Conservation (phyloP, 371 early-diverging fungal species). For the Lichtheimia hyalospora region DNA sequence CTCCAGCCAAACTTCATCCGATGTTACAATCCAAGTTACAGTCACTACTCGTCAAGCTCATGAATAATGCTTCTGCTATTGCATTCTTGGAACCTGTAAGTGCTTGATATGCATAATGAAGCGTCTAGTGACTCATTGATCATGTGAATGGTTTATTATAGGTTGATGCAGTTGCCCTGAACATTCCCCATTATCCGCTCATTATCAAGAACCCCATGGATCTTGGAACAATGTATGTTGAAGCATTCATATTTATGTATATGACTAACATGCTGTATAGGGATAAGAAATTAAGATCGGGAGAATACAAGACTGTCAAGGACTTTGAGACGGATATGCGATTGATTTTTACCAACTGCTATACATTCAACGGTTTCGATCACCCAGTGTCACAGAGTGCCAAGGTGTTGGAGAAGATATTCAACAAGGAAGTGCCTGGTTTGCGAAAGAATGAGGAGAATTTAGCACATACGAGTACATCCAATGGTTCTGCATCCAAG, state of each 20-base stretch:
- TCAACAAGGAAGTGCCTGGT: slow-evolving; percentile 48
- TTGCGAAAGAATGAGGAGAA: slow-evolving; percentile 30
- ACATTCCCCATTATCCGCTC: slow-evolving; percentile 80
- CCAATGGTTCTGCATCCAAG: slow-evolving; percentile 3
- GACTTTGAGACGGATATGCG: slow-evolving; percentile 75
- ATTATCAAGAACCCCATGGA: slow-evolving; percentile 94
- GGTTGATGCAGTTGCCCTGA: slow-evolving; percentile 76
- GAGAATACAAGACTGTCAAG: slow-evolving; percentile 53
- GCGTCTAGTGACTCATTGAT: neutral
- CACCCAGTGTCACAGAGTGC: slow-evolving; percentile 70
- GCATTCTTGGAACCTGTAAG: slow-evolving; percentile 76
- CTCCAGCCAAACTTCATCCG: slow-evolving; percentile 21
- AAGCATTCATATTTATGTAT: neutral
- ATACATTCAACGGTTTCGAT: slow-evolving; percentile 79
- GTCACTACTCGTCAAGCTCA: slow-evolving; percentile 37
- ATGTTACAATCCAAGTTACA: slow-evolving; percentile 20
- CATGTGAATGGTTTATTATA: slow-evolving; percentile 13
- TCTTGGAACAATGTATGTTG: slow-evolving; percentile 39
- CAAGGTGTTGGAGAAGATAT: slow-evolving; percentile 45
- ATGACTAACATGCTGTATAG: slow-evolving; percentile 31
- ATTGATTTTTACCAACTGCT: slow-evolving; percentile 87
- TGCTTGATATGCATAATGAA: neutral
- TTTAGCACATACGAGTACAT: slow-evolving; percentile 4
- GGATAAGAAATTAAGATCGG: slow-evolving; percentile 63
- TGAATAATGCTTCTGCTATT: slow-evolving; percentile 36